Evolutionary conservation across 495 filamentous ascomycete species (phyloP).

Genomic region (Xylaria curta): DNA sequence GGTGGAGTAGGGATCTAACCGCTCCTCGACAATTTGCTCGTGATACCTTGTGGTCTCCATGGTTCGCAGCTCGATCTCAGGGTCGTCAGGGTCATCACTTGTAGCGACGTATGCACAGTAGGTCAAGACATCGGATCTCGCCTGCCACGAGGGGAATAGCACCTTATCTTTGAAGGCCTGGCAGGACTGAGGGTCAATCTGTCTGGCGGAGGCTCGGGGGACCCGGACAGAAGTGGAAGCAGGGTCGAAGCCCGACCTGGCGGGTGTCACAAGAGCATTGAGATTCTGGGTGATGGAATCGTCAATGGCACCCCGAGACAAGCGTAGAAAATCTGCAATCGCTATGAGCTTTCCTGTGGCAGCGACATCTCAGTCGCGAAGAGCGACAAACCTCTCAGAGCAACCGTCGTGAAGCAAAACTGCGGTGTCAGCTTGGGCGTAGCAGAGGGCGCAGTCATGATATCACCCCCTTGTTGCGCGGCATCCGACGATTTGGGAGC

Average conservation of each 20-base stretch:
- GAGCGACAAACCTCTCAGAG: conserved; percentile 72
- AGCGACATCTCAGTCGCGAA: not conserved
- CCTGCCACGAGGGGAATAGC: conserved; percentile 88
- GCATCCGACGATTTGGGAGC: conserved; percentile 48
- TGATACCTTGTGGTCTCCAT: conserved; percentile 72
- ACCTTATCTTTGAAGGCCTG: conserved; percentile 76
- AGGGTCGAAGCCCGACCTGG: conserved; percentile 76
- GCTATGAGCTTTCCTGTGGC: conserved; percentile 14
- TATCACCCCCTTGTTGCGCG: conserved; percentile 37
- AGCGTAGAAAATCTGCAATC: conserved; percentile 84
- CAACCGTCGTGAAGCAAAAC: conserved; percentile 89
- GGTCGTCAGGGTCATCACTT: conserved; percentile 86
- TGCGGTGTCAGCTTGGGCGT: conserved; percentile 77
- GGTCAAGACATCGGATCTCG: conserved; percentile 80
- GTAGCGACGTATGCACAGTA: conserved; percentile 93
- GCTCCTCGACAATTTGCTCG: conserved; percentile 83
- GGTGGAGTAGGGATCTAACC: conserved; percentile 89
- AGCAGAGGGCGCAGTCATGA: conserved; percentile 68
- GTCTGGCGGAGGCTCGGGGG: conserved; percentile 57
- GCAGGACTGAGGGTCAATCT: conserved; percentile 68
- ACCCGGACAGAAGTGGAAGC: conserved; percentile 67
- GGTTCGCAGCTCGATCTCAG: conserved; percentile 72
- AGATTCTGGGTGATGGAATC: conserved; percentile 93
- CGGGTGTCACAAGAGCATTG: conserved; percentile 85
- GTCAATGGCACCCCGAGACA: conserved; percentile 85